Conservation (phyloP, 1,284 basidiomycete genomes). For the Sporisorium exsertum region DNA sequence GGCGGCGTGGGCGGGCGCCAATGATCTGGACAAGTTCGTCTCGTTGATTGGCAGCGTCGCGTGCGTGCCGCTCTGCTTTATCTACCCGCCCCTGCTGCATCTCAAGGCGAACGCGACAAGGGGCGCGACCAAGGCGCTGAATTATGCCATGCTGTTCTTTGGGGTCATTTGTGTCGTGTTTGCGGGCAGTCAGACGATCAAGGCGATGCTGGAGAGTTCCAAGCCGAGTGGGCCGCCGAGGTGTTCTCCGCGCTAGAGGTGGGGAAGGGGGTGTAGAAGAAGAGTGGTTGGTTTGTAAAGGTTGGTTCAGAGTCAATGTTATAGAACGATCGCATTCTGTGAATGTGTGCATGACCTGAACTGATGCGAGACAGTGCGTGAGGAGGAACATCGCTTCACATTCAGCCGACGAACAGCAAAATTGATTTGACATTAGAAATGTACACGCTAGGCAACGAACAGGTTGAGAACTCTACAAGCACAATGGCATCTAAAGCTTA, state of each 20-base stretch:
- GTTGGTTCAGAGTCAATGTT: not conserved
- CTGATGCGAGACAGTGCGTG: not conserved
- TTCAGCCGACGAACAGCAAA: not conserved
- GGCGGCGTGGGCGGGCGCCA: conserved; percentile 85
- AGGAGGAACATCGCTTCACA: not conserved
- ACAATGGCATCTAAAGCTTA: conserved; percentile 70
- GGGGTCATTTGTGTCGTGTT: conserved; percentile 85
- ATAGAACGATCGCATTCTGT: not conserved
- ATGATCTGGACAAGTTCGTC: conserved; percentile 96
- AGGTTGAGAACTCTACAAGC: not conserved
- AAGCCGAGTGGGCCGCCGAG: conserved; percentile 21
- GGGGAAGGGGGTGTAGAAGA: too few relatives aligned
- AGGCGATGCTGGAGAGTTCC: conserved; percentile 43
- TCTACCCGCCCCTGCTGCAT: conserved; percentile 94
- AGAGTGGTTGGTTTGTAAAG: not conserved
- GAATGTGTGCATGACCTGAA: not conserved
- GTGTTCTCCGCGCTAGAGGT: conserved; percentile 28
- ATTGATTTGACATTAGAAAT: not conserved
- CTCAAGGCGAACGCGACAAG: conserved; percentile 84
- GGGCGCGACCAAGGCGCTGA: conserved; percentile 77
- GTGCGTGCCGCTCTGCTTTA: conserved; percentile 90
- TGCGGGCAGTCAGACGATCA: conserved; percentile 81
- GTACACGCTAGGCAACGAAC: not conserved
- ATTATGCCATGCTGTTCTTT: conserved; percentile 84
- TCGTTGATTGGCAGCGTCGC: conserved; percentile 92